Conservation (phyloP, 306 rosid genomes). For the Spatholobus suberectus region DNA sequence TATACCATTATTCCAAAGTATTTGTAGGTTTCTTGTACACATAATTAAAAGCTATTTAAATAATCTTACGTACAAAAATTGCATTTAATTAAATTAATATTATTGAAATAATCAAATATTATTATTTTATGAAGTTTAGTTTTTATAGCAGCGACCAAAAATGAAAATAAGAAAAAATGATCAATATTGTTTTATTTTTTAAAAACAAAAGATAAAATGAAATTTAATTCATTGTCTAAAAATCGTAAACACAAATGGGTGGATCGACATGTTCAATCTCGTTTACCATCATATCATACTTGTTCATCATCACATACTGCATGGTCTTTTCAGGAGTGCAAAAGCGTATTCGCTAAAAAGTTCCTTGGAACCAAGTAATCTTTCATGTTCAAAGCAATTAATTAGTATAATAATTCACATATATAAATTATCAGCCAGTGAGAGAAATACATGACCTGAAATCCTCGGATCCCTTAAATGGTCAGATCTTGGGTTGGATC, state of each 20-base stretch:
- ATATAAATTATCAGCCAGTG: neutral
- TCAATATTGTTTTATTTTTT: too few relatives aligned
- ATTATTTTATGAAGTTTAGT: too few relatives aligned
- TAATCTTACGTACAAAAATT: too few relatives aligned
- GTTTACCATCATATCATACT: neutral
- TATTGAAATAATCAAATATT: too few relatives aligned
- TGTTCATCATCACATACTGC: neutral
- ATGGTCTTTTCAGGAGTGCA: neutral
- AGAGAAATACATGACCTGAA: neutral
- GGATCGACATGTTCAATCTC: neutral
- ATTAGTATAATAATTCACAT: neutral
- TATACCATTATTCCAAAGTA: neutral
- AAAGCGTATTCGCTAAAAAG: neutral
- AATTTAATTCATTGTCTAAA: neutral
- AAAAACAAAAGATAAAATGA: too few relatives aligned
- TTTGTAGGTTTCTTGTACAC: neutral
- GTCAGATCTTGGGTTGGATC: neutral
- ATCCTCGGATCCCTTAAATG: neutral
- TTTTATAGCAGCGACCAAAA: too few relatives aligned
- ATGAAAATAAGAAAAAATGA: too few relatives aligned
- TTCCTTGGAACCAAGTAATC: neutral
- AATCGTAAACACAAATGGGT: neutral
- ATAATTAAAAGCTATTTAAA: neutral
- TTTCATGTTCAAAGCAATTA: neutral
- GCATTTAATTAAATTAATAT: too few relatives aligned